Percentiles rank a stretch among this genome's conserved stretches.
Evolutionary conservation across 2,329 filamentous ascomycete genomes (phyloP).

Genomic region (Nakataea oryzae): DNA sequence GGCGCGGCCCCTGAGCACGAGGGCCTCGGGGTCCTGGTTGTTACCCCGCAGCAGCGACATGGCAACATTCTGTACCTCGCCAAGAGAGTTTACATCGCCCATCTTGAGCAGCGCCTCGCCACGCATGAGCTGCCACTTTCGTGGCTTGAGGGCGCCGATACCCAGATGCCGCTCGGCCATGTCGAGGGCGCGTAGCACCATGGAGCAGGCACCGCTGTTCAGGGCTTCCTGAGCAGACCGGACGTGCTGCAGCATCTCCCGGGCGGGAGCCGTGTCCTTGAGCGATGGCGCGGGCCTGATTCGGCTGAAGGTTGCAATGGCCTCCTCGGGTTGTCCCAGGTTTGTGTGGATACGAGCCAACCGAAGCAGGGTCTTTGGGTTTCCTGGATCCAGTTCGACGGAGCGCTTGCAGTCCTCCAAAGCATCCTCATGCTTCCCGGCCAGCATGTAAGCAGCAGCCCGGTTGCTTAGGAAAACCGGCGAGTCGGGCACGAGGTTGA

Average conservation of each 20-base stretch:
- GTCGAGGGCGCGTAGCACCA: constrained; percentile 86
- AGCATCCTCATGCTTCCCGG: constrained; percentile 66
- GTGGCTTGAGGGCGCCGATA: constrained; percentile 62
- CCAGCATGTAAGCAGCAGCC: constrained; percentile 87
- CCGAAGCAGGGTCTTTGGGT: constrained; percentile 79
- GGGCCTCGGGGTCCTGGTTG: constrained; percentile 83
- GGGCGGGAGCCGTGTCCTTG: constrained; percentile 76
- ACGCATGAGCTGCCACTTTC: constrained; percentile 89
- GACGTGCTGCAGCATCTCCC: constrained; percentile 76
- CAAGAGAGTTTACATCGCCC: constrained; percentile 77
- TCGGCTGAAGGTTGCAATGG: constrained; percentile 68
- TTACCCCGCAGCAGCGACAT: constrained; percentile 80
- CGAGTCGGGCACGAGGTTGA: constrained; percentile 76
- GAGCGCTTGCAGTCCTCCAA: constrained; percentile 80
- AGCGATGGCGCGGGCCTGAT: constrained; percentile 72
- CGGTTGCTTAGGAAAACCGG: constrained; percentile 90
- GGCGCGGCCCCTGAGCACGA: constrained; percentile 79
- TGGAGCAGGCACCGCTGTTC: constrained; percentile 67
- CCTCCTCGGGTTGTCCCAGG: constrained; percentile 78
- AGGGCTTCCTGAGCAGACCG: constrained; percentile 70
- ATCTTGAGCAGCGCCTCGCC: constrained; percentile 90
- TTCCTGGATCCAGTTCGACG: constrained; percentile 72
- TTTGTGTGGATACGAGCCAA: constrained; percentile 84
- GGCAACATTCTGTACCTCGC: constrained; percentile 85
- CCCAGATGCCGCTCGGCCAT: constrained; percentile 79